phyloP scores from a whole-genome alignment of 2,329 filamentous ascomycete species.

The Ophiostoma australiae region DNA sequence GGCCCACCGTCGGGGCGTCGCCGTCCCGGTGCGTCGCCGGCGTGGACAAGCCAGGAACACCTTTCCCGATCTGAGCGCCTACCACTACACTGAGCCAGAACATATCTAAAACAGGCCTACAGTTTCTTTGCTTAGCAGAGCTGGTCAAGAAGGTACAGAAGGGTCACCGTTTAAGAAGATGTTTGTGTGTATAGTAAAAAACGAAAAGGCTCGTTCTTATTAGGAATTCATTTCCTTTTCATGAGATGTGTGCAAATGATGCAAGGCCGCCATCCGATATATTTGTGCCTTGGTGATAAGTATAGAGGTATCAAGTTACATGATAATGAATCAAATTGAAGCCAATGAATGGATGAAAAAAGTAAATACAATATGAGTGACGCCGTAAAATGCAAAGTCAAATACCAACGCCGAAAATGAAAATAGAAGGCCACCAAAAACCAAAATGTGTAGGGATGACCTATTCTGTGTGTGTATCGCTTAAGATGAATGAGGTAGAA shows the following conservation, averaged over 20 bases:
- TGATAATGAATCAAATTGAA: neutral
- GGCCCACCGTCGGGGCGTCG: neutral
- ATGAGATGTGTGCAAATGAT: neutral
- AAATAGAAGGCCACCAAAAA: neutral
- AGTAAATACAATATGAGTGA: neutral
- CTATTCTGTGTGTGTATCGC: neutral
- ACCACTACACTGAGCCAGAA: neutral
- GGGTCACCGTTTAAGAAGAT: neutral
- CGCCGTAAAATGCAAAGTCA: neutral
- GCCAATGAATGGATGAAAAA: neutral
- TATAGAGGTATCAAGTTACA: conserved; percentile 5
- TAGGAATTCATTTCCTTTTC: neutral
- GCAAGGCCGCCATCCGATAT: neutral
- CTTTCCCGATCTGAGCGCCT: conserved; percentile 2
- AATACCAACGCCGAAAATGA: neutral
- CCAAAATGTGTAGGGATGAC: neutral
- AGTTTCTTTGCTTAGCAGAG: no score
- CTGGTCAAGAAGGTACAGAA: neutral
- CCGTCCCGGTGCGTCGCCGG: neutral
- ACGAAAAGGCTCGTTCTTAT: neutral
- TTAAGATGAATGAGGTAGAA: neutral
- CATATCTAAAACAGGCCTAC: neutral
- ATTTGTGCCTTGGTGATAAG: neutral
- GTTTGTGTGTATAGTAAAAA: neutral
- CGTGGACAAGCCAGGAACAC: neutral